These are phyloP conservation scores for Dinochytrium kinnereticum DNA, from an alignment of 371 early-diverging fungal genomes.

Conservation along the genomic window DNA sequence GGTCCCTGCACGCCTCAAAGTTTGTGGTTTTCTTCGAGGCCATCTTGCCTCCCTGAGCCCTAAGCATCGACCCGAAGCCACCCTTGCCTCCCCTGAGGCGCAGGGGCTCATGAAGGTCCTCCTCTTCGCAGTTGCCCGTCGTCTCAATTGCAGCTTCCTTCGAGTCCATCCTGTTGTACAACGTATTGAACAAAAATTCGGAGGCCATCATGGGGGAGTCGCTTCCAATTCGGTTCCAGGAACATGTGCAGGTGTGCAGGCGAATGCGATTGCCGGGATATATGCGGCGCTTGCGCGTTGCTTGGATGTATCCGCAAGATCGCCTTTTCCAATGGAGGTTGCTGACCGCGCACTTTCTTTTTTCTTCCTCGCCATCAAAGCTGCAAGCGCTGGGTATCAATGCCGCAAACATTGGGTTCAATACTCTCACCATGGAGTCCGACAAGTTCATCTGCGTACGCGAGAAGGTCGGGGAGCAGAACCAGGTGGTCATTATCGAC, in stretches of 20 bases:
- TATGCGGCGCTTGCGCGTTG: not conserved
- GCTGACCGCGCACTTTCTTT: not conserved
- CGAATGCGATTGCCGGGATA: not conserved
- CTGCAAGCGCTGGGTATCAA: conserved; percentile 91
- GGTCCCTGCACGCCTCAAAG: conserved; percentile 92
- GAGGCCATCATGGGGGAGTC: conserved; percentile 31
- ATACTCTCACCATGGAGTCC: conserved; percentile 96
- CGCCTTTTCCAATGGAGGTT: not conserved
- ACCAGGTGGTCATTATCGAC: conserved; percentile 94
- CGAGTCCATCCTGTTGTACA: too few species aligned
- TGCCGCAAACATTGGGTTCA: conserved; percentile 91
- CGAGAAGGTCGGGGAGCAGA: conserved; percentile 83
- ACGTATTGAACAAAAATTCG: too few species aligned
- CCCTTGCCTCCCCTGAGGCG: conserved; percentile 60
- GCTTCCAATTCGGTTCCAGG: conserved; percentile 74
- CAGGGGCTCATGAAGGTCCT: not conserved
- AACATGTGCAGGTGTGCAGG: conserved; percentile 87
- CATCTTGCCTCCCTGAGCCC: conserved; percentile 94
- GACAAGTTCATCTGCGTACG: conserved; percentile 97
- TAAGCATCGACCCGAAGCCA: conserved; percentile 94
- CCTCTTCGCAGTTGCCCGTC: not conserved
- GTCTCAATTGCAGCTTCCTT: too few species aligned
- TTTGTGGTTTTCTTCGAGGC: conserved; percentile 88
- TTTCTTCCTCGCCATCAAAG: conserved; percentile 56
- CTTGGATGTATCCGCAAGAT: not conserved